phyloP scores from a whole-genome alignment of 2,329 filamentous ascomycete genomes.

The Nemania sp. region DNA sequence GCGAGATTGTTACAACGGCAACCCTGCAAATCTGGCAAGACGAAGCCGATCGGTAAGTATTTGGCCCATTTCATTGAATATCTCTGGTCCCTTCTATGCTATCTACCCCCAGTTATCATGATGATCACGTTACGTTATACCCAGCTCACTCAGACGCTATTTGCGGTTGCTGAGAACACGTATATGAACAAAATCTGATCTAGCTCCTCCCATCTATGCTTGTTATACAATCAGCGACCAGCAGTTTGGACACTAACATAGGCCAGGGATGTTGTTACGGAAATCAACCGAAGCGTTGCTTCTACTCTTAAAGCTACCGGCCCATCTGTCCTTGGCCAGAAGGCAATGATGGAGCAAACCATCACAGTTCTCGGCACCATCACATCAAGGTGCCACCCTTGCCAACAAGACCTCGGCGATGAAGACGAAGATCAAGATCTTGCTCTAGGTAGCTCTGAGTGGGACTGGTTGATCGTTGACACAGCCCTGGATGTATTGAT shows the following conservation, averaged over 20 bases:
- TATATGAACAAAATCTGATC: conserved; percentile 55
- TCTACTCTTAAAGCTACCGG: conserved; percentile 90
- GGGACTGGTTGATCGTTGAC: conserved; percentile 96
- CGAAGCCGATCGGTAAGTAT: conserved; percentile 88
- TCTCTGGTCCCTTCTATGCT: conserved; percentile 31
- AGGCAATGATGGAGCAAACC: conserved; percentile 73
- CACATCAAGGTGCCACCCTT: conserved; percentile 87
- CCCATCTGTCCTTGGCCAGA: conserved; percentile 77
- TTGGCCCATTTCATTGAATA: conserved; percentile 14
- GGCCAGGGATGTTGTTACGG: conserved; percentile 79
- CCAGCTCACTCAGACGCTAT: conserved; percentile 99
- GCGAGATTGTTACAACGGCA: conserved; percentile 79
- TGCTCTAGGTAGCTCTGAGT: conserved; percentile 82
- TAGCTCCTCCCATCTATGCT: conserved; percentile 5
- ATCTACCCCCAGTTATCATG: conserved; percentile 63
- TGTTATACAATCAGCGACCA: background rate
- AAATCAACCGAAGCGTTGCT: conserved; percentile 92
- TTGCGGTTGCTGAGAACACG: conserved; percentile 90
- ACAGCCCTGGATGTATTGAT: conserved; percentile 90
- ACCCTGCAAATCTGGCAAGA: conserved; percentile 86
- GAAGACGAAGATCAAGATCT: conserved; percentile 76
- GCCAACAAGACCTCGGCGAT: conserved; percentile 86
- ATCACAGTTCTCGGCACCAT: conserved; percentile 76
- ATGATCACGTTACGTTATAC: conserved; percentile 93
- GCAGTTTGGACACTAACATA: conserved; percentile 24